These are phyloP conservation scores for Tremellales sp. DNA, from an alignment of 1,284 basidiomycete genomes.

Conservation along the genomic window DNA sequence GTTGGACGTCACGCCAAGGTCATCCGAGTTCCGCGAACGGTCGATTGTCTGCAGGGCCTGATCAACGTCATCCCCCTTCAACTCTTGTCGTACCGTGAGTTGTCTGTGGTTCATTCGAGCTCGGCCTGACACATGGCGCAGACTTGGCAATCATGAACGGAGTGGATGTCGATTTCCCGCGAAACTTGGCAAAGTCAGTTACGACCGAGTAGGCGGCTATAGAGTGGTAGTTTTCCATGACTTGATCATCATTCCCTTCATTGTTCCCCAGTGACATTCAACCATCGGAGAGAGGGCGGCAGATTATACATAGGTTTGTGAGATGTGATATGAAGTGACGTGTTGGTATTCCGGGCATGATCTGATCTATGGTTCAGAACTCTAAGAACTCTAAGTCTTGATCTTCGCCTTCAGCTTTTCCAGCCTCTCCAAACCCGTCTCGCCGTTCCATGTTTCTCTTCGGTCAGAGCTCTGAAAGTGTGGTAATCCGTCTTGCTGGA, in stretches of 20 bases:
- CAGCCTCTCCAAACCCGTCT: slow-evolving; percentile 19
- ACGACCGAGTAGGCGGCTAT: slow-evolving; percentile 41
- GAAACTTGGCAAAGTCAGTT: slow-evolving; percentile 68
- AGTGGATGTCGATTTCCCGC: slow-evolving; percentile 97
- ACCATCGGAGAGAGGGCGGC: too few species aligned
- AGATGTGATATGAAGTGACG: too few species aligned
- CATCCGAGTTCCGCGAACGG: slow-evolving; percentile 87
- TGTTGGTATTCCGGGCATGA: too few species aligned
- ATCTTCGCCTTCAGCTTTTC: slow-evolving; percentile 8
- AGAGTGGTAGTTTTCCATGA: too few species aligned
- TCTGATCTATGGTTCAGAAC: too few species aligned
- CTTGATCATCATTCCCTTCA: too few species aligned
- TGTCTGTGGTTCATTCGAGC: not conserved
- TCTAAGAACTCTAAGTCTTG: not conserved
- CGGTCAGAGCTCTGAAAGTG: slow-evolving; percentile 14
- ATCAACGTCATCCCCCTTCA: slow-evolving; percentile 97
- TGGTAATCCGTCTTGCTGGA: slow-evolving; percentile 44
- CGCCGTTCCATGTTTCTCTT: slow-evolving; percentile 36
- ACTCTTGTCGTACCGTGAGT: slow-evolving; percentile 77
- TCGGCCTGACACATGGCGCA: slow-evolving; percentile 6
- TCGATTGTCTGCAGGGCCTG: slow-evolving; percentile 93
- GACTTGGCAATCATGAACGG: slow-evolving; percentile 90
- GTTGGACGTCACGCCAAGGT: slow-evolving; percentile 71
- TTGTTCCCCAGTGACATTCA: too few species aligned
- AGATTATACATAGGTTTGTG: too few species aligned